These are phyloP conservation scores for Auriscalpium orientale DNA, from an alignment of 768 basidiomycete genomes.

Conservation along the genomic window DNA sequence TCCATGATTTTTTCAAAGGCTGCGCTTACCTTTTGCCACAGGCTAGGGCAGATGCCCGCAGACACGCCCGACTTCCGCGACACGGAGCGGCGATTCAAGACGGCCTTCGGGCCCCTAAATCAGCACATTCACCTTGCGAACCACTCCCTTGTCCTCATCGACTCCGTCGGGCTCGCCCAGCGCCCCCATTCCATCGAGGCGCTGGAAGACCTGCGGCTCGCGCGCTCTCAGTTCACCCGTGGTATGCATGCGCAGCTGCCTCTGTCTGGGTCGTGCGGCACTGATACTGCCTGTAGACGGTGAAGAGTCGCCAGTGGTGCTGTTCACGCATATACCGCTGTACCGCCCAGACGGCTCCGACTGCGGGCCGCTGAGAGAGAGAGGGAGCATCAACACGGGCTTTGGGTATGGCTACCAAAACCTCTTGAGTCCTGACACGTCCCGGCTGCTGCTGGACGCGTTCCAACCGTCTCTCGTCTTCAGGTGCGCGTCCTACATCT, in stretches of 20 bases:
- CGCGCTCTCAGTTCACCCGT: not conserved
- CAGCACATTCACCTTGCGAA: constrained; percentile 56
- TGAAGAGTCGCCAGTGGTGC: not conserved
- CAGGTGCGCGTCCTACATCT: constrained; percentile 41
- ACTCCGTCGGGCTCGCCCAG: constrained; percentile 34
- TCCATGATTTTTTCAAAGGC: too few species aligned
- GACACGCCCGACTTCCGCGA: constrained; percentile 16
- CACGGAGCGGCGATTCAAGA: constrained; percentile 45
- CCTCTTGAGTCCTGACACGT: constrained; percentile 58
- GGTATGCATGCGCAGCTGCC: too few species aligned
- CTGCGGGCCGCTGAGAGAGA: constrained; percentile 78
- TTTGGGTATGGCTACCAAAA: constrained; percentile 54
- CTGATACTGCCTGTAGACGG: too few species aligned
- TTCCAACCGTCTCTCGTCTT: constrained; percentile 65
- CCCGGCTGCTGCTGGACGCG: constrained; percentile 55
- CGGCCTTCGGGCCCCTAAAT: constrained; percentile 73
- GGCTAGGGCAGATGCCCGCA: constrained; percentile 21
- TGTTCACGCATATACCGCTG: constrained; percentile 84
- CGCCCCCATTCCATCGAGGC: constrained; percentile 27
- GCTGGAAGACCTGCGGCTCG: constrained; percentile 19
- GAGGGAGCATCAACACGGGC: constrained; percentile 42
- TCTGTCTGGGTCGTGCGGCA: too few species aligned
- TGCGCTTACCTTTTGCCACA: constrained; percentile 3
- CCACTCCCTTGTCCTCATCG: constrained; percentile 65
- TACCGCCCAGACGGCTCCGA: constrained; percentile 54